Evolutionary conservation across 305 asterid species (phyloP), one percentile per base, ranked within the genome.

Genomic region (Fraxinus ornus): DNA sequence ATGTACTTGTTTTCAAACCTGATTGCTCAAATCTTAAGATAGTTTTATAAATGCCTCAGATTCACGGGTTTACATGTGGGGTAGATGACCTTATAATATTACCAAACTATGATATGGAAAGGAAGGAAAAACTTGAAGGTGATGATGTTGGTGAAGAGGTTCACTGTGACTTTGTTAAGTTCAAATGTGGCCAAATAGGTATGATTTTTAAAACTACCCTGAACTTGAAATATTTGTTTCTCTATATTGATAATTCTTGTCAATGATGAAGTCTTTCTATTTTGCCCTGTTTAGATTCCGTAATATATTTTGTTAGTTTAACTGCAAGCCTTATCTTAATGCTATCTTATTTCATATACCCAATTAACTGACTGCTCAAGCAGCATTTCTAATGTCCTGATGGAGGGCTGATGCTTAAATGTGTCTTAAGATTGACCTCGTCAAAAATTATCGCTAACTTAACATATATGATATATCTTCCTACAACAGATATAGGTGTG

Each of bases 11-110:
- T 28, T 30, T 35, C 79, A 79, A 75, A 26, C 78, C 57, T 86
- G 81, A 62, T 84, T 75, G 79, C 77, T 79, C 57, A 57, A 22
- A 72, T 68, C 28, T 81, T 57, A 32, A 70, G 78, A 57, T 75
- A 35, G 75, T 81, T 78, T 82, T 79, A 41, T 78, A 52, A 81
- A 35, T 88, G 83, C 79, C 87, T 78, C 89, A 94, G 97, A 80
- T 81, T 82, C 97, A 93, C 87, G 99, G 98, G 68, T 96, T 96
- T 95, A 96, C 98, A 22, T 96, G 99, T 87, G 99, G 98, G 83
- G 44, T 94, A 36, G 99, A 93, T 83, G 99, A 96, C 92, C 98
- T 96, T 84, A 91, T 94, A 77, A 96, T 96, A 83, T 90, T 90
- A 82, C 98, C 98, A 17, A 73, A 90, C 81, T 90, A 84, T 8